Evolutionary conservation across 78 protist species (phyloP).

Genomic region (Pelomyxa schiedti): DNA sequence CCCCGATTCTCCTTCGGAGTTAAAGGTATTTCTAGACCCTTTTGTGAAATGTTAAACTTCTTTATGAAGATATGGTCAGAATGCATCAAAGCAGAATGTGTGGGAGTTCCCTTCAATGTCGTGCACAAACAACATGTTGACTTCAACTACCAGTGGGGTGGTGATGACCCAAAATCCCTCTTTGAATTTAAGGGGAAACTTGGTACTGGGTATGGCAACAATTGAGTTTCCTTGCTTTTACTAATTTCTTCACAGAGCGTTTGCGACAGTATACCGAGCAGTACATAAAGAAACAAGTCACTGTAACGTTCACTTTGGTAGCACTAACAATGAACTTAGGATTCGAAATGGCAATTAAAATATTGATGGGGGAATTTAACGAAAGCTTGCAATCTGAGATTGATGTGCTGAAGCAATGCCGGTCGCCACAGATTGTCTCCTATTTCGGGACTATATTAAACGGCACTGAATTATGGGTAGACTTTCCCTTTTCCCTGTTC

Average conservation of each 20-base stretch:
- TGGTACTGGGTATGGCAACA: conserved; percentile 24
- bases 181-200: conserved; percentile 44
- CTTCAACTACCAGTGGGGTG: conserved; percentile 47
- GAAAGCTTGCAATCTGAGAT: conserved; percentile 16
- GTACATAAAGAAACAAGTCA: conserved; percentile 24
- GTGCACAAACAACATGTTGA: conserved; percentile 58
- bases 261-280: conserved; percentile 40
- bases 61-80: not conserved
- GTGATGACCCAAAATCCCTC: conserved; percentile 19
- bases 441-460: conserved; percentile 37
- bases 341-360: not conserved
- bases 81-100: not conserved
- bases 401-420: conserved; percentile 41
- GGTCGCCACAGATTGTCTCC: conserved; percentile 23
- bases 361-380: not conserved
- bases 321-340: too few relatives aligned
- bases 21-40: too few relatives aligned
- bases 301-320: too few relatives aligned
- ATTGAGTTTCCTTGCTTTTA: too few relatives aligned
- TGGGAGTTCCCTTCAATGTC: conserved; percentile 35
- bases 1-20: too few relatives aligned
- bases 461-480: conserved; percentile 32
- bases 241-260: conserved; percentile 8
- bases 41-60: not conserved
- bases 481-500: conserved; percentile 13